Conservation (phyloP, 108 stramenopile species). For the Cylindrotheca closterium region DNA sequence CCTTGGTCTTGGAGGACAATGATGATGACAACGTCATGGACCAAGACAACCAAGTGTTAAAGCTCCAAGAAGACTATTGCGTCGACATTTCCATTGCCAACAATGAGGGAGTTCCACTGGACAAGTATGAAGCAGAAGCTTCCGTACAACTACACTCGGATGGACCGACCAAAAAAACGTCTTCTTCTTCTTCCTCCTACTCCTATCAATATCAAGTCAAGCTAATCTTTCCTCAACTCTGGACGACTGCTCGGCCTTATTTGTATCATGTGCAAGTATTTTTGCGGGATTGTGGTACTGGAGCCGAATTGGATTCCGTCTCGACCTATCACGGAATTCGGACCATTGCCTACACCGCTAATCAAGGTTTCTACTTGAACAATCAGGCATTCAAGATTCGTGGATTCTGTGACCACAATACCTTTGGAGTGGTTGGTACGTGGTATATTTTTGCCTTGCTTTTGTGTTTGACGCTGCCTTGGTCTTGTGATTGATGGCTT, state of each 20-base stretch:
- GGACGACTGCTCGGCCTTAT: slow-evolving; percentile 24
- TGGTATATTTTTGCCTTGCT: too few species aligned
- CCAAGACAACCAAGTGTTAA: background rate
- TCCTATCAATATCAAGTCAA: background rate
- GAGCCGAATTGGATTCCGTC: slow-evolving; percentile 17
- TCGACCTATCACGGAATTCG: slow-evolving; percentile 27
- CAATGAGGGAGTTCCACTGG: background rate
- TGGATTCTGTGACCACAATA: slow-evolving; percentile 46
- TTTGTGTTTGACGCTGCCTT: too few species aligned
- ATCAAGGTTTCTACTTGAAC: slow-evolving; percentile 44
- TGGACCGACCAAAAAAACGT: background rate
- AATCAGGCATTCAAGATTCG: slow-evolving; percentile 32
- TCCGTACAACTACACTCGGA: background rate
- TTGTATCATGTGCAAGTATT: slow-evolving; percentile 30
- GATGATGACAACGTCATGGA: background rate
- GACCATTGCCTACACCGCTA: slow-evolving; percentile 22
- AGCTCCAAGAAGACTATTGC: background rate
- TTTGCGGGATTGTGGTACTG: slow-evolving; percentile 1
- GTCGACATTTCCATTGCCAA: background rate
- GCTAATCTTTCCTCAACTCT: slow-evolving; percentile 12
- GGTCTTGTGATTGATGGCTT: too few species aligned
- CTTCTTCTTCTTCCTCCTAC: background rate
- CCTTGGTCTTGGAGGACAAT: background rate
- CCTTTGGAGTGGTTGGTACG: slow-evolving; percentile 36
- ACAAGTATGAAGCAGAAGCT: background rate